phyloP scores from a whole-genome alignment of 2,329 filamentous ascomycete genomes.

The Fusarium lyarnte region DNA sequence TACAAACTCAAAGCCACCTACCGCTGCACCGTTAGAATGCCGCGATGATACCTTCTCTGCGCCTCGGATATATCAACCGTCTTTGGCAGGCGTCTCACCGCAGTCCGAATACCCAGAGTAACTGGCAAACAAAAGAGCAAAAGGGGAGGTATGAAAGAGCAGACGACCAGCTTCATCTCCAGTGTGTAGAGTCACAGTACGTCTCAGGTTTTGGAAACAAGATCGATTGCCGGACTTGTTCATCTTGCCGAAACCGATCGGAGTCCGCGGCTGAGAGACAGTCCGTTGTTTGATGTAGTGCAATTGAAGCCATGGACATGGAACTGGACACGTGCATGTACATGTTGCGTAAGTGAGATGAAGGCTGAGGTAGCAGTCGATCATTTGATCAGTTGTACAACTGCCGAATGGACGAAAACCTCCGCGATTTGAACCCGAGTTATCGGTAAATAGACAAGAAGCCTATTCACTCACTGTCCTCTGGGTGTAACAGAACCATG shows the following conservation, averaged over 20 bases:
- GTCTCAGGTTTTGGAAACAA: slow-evolving; percentile 12
- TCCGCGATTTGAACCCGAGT: slow-evolving; percentile 27
- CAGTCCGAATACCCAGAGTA: background rate
- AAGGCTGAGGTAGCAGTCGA: slow-evolving; percentile 8
- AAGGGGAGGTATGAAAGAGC: background rate
- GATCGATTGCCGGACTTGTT: slow-evolving; percentile 37
- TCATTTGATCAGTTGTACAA: slow-evolving; percentile 20
- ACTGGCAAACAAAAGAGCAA: no score
- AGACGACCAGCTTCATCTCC: background rate
- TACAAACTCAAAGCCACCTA: background rate
- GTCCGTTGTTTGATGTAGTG: background rate
- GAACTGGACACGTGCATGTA: slow-evolving; percentile 1
- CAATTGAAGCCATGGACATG: background rate
- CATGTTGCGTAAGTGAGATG: slow-evolving; percentile 12
- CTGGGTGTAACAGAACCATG: background rate
- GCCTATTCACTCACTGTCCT: background rate
- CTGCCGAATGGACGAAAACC: slow-evolving; percentile 23
- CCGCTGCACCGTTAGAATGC: slow-evolving; percentile 2
- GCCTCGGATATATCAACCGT: slow-evolving; percentile 30
- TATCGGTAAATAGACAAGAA: slow-evolving; percentile 20
- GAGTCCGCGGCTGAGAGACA: slow-evolving; percentile 34
- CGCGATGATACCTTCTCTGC: slow-evolving; percentile 1
- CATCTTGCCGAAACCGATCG: slow-evolving; percentile 41
- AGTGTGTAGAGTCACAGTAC: slow-evolving; percentile 3
- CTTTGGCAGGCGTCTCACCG: slow-evolving; percentile 21